Evolutionary conservation across 225 moss, liverwort and hornwort genomes (phyloP).

Genomic region (Marchantia polymorpha): DNA sequence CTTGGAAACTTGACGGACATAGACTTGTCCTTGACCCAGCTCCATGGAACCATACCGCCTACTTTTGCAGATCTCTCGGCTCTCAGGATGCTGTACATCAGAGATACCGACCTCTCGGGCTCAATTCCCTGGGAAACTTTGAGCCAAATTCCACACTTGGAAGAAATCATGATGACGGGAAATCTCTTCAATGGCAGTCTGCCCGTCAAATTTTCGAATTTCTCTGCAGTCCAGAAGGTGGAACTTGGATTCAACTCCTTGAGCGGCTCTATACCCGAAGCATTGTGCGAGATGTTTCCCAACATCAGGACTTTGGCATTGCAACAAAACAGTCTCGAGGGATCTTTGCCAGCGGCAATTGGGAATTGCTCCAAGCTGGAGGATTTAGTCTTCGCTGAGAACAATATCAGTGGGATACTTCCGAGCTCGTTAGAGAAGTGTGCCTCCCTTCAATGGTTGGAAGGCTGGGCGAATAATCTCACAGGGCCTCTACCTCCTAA

Average conservation of each 20-base stretch:
- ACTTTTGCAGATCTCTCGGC: neutral
- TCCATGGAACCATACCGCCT: slow-evolving; percentile 42
- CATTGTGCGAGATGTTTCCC: neutral
- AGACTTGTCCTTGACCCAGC: slow-evolving; percentile 19
- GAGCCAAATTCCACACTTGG: slow-evolving; percentile 12
- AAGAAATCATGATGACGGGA: neutral
- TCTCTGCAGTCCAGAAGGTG: slow-evolving; percentile 4
- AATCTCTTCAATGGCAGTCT: slow-evolving; percentile 17
- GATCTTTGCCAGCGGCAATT: neutral
- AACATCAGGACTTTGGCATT: neutral
- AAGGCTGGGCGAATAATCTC: neutral
- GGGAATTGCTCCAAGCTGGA: neutral
- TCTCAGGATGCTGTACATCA: neutral
- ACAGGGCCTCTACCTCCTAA: neutral
- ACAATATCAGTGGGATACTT: neutral
- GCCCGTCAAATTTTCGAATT: neutral
- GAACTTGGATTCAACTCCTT: neutral
- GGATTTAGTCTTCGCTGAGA: neutral
- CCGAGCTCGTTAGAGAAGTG: neutral
- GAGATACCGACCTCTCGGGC: neutral
- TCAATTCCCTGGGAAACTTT: neutral
- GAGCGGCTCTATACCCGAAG: neutral
- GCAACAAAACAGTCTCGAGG: neutral
- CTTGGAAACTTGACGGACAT: slow-evolving; percentile 5
- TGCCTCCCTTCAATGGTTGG: neutral